Percentiles rank a stretch among this genome's conserved stretches.
Evolutionary conservation across 1,139 yeast genomes (phyloP).

Genomic region (Debaryomyces singareniensis): DNA sequence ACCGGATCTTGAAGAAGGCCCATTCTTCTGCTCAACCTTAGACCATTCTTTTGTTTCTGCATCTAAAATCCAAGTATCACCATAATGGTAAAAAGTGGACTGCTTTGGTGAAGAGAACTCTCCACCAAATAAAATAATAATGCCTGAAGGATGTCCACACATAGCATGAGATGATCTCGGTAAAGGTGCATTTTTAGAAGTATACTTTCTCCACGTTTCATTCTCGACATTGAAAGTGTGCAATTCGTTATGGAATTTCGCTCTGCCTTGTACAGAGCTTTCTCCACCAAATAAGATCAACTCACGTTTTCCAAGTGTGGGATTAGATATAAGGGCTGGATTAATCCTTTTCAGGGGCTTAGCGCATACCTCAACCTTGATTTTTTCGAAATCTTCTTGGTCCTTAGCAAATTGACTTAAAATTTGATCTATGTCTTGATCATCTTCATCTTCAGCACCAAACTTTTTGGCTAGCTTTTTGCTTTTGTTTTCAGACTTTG

Average conservation of each 20-base stretch:
- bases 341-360: conserved; percentile 69
- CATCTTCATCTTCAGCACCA: conserved; percentile 79
- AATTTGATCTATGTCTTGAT: conserved; percentile 80
- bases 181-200: conserved; percentile 83
- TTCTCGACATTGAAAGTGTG: conserved; percentile 69
- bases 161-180: conserved; percentile 93
- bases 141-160: conserved; percentile 90
- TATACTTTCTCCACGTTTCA: conserved; percentile 72
- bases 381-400: conserved; percentile 73
- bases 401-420: conserved; percentile 71
- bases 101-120: conserved; percentile 97
- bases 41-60: conserved; percentile 84
- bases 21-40: conserved; percentile 64
- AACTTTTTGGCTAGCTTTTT: conserved; percentile 72
- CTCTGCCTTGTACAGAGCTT: conserved; percentile 47
- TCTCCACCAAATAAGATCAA: conserved; percentile 90
- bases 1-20: conserved; percentile 86
- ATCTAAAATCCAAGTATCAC: conserved; percentile 93
- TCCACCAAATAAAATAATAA: conserved; percentile 85
- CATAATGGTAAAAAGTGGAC: conserved; percentile 90
- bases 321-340: conserved; percentile 70
- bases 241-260: conserved; percentile 76
- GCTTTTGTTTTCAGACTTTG: conserved; percentile 67
- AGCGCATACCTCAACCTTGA: conserved; percentile 48
- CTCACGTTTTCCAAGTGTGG: conserved; percentile 71